Base-by-base conservation (phyloP, 2,329 filamentous ascomycete genomes). In the Aspergillus brasiliensis region DNA sequence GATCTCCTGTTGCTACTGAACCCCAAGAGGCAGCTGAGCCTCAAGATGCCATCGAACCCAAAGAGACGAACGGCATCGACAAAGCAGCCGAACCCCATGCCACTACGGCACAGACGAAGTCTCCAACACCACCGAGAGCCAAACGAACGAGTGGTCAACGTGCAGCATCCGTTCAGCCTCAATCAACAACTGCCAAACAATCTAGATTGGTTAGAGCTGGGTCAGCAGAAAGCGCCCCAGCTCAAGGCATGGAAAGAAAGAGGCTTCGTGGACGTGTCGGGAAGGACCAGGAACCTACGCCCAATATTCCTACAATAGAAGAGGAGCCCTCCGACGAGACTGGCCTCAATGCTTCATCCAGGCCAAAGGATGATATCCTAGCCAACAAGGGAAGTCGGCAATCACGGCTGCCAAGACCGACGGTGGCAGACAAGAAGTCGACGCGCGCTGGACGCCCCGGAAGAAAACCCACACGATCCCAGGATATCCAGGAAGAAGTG, bases 371-470 rank as follows among this genome's bases (percentile, higher is more conserved):
- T n/a, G 31, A 51, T 48, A 23, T 23, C 38, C 44, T 48, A 40
- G n/a, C 8, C 21, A 34, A 42, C 21, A 46, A 58, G 31, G 44
- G 27, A 38, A 46, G 19, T 11, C 47, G 34, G 19, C 25, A 25
- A 11, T 17, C 54, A 17, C 42, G 57, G 13, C 15, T 38, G 44
- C 58, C 51, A 8, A 51, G 58, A 40, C 37, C 37, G 28, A 67
- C 59, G 48, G 60, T 57, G 49, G 51, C 56, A 31, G 54, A 57
- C 19, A 57, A 57, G 40, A 56, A 49, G 23, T 53, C 56, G 56
- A 67, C 60, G 19, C 66, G 65, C 38, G 65, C 59, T 52, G 63
- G 65, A 31, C 63, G 61, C 23, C 58, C 60, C 11, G 44, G 28
- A 37, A 66, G 59, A 53, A 57, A 57, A 28, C 19, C 37, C 13